These are phyloP conservation scores for Diplogelasinospora grovesii DNA, from an alignment of 495 filamentous ascomycete genomes.

Conservation along the genomic window DNA sequence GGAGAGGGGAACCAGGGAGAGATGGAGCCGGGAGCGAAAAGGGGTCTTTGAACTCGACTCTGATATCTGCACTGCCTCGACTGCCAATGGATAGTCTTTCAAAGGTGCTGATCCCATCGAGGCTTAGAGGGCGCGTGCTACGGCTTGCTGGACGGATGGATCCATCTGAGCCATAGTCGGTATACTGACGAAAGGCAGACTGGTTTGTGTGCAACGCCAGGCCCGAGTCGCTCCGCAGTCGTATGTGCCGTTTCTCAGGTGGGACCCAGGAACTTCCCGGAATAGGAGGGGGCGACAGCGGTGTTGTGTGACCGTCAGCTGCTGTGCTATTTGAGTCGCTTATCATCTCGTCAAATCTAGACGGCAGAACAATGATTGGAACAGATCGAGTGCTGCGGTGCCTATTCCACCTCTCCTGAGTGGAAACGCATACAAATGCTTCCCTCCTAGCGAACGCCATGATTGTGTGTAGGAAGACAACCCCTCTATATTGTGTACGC, in stretches of 20 bases:
- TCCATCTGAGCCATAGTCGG: conserved; percentile 24
- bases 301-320: conserved; percentile 5
- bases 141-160: conserved; percentile 5
- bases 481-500: no score
- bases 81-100: conserved; percentile 11
- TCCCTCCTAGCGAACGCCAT: conserved; percentile 14
- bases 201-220: conserved; percentile 29
- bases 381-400: conserved; percentile 13
- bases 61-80: not conserved
- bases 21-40: no score
- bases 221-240: conserved; percentile 35
- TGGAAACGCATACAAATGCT: conserved; percentile 15
- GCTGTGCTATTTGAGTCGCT: conserved; percentile 7
- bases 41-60: conserved; percentile 4
- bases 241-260: conserved; percentile 13
- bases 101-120: conserved; percentile 11
- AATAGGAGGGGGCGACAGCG: conserved; percentile 21
- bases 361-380: conserved; percentile 5
- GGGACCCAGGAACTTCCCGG: conserved; percentile 7
- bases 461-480: not conserved
- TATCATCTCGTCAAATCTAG: conserved; percentile 4
- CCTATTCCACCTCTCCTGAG: conserved; percentile 7
- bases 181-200: conserved; percentile 27
- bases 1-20: conserved; percentile 5
- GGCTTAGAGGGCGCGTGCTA: conserved; percentile 6